phyloP scores from a whole-genome alignment of 1,284 basidiomycete species.

The Cryptococcus amylolentus region DNA sequence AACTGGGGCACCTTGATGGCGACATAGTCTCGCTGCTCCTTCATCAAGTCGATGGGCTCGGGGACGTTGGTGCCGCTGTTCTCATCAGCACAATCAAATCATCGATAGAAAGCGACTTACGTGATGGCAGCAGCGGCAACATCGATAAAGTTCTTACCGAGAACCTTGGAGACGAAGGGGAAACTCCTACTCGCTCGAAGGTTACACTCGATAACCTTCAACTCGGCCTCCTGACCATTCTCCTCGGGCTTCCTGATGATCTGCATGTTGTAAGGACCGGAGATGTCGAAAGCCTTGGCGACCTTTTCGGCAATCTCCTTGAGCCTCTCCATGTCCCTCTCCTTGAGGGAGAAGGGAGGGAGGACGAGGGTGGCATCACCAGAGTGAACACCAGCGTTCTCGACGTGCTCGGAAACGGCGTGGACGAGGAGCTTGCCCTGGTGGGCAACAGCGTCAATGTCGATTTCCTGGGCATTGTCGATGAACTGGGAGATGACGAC shows the following conservation, averaged over 20 bases:
- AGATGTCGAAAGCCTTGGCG: slow-evolving; percentile 90
- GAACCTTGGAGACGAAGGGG: slow-evolving; percentile 98
- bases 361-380: slow-evolving; percentile 97
- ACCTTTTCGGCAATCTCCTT: slow-evolving; percentile 95
- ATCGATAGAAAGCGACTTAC: slow-evolving; percentile 41
- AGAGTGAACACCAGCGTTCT: slow-evolving; percentile 98
- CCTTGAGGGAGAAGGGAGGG: slow-evolving; percentile 82
- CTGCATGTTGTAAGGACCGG: slow-evolving; percentile 99
- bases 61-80: slow-evolving; percentile 64
- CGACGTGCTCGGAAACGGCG: slow-evolving; percentile 96
- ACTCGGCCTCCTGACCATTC: slow-evolving; percentile 57
- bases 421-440: slow-evolving; percentile 92
- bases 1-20: slow-evolving; percentile 99
- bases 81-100: not conserved
- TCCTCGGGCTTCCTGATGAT: slow-evolving; percentile 81
- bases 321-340: slow-evolving; percentile 72
- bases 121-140: slow-evolving; percentile 90
- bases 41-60: slow-evolving; percentile 90
- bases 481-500: slow-evolving; percentile 99
- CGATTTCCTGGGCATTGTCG: slow-evolving; percentile 94
- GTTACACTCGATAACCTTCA: slow-evolving; percentile 99
- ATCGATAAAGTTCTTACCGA: slow-evolving; percentile 96
- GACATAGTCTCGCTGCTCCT: slow-evolving; percentile 82
- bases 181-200: slow-evolving; percentile 95
- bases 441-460: slow-evolving; percentile 95